phyloP scores from a whole-genome alignment of 139 green algal genomes.

The Chlorella sp. region DNA sequence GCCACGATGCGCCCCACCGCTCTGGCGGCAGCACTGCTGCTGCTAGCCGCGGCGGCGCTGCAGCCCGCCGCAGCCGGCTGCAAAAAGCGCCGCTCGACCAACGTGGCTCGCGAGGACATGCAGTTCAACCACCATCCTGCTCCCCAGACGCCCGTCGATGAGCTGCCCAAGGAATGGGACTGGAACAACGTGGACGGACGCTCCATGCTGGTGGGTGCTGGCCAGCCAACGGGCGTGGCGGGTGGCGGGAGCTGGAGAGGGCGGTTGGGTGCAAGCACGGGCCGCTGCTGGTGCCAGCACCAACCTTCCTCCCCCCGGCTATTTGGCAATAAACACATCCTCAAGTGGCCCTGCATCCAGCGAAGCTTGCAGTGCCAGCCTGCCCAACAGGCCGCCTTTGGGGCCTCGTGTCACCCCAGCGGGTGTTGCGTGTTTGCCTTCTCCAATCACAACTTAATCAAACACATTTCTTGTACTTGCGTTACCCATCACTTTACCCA shows the following conservation, averaged over 20 bases:
- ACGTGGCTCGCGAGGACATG: constrained; percentile 24
- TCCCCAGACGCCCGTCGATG: constrained; percentile 6
- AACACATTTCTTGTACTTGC: too few species aligned
- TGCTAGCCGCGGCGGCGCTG: not conserved
- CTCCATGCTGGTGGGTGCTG: constrained; percentile 37
- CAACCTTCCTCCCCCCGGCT: not conserved
- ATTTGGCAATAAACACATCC: not conserved
- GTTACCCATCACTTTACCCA: not conserved
- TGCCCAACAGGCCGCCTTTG: too few species aligned
- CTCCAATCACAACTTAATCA: too few species aligned
- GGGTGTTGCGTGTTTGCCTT: too few species aligned
- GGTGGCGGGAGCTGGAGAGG: not conserved
- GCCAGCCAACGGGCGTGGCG: not conserved
- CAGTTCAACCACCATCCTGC: constrained; percentile 28
- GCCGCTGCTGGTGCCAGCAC: too few species aligned
- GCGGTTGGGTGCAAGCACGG: not conserved
- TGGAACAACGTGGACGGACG: constrained; percentile 50
- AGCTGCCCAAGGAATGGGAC: constrained; percentile 53
- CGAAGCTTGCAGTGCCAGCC: too few species aligned
- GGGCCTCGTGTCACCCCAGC: too few species aligned
- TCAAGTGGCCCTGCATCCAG: too few species aligned
- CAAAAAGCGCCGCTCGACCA: not conserved
- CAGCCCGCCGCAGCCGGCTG: not conserved
- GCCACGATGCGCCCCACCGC: not conserved
- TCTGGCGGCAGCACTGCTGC: not conserved